Base-by-base conservation (phyloP, 1,284 basidiomycete genomes). In the Heterobasidion occidentale region DNA sequence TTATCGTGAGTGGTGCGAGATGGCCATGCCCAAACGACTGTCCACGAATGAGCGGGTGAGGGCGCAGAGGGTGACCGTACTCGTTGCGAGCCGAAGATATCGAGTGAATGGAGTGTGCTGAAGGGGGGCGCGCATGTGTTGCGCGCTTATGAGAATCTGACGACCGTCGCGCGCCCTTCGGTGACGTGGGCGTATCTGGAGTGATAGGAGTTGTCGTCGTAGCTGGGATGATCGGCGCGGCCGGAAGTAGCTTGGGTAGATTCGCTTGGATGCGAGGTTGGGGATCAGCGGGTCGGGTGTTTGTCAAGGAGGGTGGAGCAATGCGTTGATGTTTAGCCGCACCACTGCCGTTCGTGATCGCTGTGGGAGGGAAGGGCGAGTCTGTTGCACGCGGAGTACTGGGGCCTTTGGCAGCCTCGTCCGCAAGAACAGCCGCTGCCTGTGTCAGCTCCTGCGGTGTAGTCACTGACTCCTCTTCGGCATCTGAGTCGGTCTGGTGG, bases 21-120 rank as follows among this genome's bases (percentile, higher is more conserved):
- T 52, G 64, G 3, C 64, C 68, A 61, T 77, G 75, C 9, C 82
- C 80, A 58, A 77, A 81, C 0, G 87, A 87, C 60, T 83, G 77
- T 9, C 85, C 86, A 55, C 87, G 83, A 60, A 90, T 88, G 53
- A 90, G 76, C 7, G 87, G 88, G 65, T 90, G 87, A 0, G 84
- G 86, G 19, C 84, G 83, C 53, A 86, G 69, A 20, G 72, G 59
- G 12, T 61, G 65, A 15, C 70, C 67, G 36, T 71, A 61, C 58
- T 59, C 52, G 69, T 70, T 57, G 73, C 73, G 34, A 27, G 45
- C 27, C 7, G 58, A 57, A 49, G 70, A 63, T 36, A 79, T 65
- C 19, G 85, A 86, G 64, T 84, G 81, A 17, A 71, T 78, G 4
- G 87, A 88, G 35, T 84, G 77, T 14, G 85, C 84, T 17, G 87